A percentile compares a stretch with the other conserved stretches of the same genome.
These are phyloP conservation scores for Komagataea norvegica DNA, from an alignment of 1,139 yeast genomes.

Conservation along the genomic window DNA sequence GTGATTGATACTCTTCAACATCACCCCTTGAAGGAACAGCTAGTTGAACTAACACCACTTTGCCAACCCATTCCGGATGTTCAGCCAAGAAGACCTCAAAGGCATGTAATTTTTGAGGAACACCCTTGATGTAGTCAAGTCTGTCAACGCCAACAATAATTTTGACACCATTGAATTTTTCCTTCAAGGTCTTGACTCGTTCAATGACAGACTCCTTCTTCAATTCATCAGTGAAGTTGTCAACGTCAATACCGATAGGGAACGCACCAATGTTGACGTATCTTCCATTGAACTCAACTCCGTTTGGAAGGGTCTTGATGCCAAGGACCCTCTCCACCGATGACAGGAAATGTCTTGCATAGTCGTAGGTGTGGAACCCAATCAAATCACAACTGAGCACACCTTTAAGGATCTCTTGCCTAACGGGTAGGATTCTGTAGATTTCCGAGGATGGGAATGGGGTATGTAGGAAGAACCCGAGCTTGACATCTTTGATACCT, in stretches of 20 bases:
- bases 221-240: conserved; percentile 79
- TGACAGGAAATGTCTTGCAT: conserved; percentile 94
- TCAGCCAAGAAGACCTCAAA: conserved; percentile 87
- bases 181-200: conserved; percentile 55
- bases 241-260: conserved; percentile 97
- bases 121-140: conserved; percentile 93
- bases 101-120: conserved; percentile 94
- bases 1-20: conserved; percentile 94
- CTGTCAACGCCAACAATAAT: conserved; percentile 95
- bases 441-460: conserved; percentile 98
- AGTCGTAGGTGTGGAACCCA: conserved; percentile 99
- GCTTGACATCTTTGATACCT: conserved; percentile 51
- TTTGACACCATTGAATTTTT: conserved; percentile 67
- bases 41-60: conserved; percentile 90
- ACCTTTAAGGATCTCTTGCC: conserved; percentile 88
- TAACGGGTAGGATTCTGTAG: conserved; percentile 90
- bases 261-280: conserved; percentile 89
- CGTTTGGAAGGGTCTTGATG: conserved; percentile 85
- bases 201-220: conserved; percentile 55
- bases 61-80: conserved; percentile 98
- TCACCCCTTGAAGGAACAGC: conserved; percentile 98
- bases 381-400: conserved; percentile 90
- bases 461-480: conserved; percentile 94
- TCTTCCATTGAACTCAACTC: conserved; percentile 74
- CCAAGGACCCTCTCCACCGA: conserved; percentile 85